phyloP scores from a whole-genome alignment of 73 alveolate genomes.

The Chromera velia region DNA sequence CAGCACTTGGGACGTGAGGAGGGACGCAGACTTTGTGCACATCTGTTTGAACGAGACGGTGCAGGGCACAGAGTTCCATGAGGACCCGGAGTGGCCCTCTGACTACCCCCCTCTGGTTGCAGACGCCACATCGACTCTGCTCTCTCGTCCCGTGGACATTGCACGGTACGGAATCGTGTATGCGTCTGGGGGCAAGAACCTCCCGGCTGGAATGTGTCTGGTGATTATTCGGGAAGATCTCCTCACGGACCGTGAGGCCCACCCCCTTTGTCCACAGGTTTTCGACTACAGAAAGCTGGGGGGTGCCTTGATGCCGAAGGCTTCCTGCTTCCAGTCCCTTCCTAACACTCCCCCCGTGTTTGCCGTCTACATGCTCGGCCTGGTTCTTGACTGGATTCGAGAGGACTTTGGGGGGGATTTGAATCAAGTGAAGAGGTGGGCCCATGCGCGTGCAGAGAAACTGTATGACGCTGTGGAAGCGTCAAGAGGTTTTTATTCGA shows the following conservation, averaged over 20 bases:
- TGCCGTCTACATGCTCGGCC: slow-evolving; percentile 53
- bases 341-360: slow-evolving; percentile 61
- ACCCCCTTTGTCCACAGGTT: slow-evolving; percentile 49
- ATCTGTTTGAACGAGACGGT: slow-evolving; percentile 57
- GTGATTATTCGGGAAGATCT: slow-evolving; percentile 47
- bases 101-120: slow-evolving; percentile 17
- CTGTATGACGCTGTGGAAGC: slow-evolving; percentile 46
- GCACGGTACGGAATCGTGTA: slow-evolving; percentile 18
- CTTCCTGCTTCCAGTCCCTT: slow-evolving; percentile 41
- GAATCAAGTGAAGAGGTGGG: slow-evolving; percentile 25
- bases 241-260: slow-evolving; percentile 14
- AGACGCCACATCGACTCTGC: slow-evolving; percentile 32
- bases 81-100: slow-evolving; percentile 39
- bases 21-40: slow-evolving; percentile 56
- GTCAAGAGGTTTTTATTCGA: slow-evolving; percentile 39
- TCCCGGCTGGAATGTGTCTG: slow-evolving; percentile 40
- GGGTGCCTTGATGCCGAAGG: no score
- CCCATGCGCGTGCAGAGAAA: slow-evolving; percentile 40
- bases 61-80: slow-evolving; percentile 60
- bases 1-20: slow-evolving; percentile 55
- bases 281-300: slow-evolving; percentile 42
- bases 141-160: slow-evolving; percentile 29
- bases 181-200: slow-evolving; percentile 34
- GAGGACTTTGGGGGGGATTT: slow-evolving; percentile 48
- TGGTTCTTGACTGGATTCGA: slow-evolving; percentile 35